Evolutionary conservation across 2,329 filamentous ascomycete genomes (phyloP), one percentile per base, ranked within the genome.

Genomic region (Pyricularia sp.): DNA sequence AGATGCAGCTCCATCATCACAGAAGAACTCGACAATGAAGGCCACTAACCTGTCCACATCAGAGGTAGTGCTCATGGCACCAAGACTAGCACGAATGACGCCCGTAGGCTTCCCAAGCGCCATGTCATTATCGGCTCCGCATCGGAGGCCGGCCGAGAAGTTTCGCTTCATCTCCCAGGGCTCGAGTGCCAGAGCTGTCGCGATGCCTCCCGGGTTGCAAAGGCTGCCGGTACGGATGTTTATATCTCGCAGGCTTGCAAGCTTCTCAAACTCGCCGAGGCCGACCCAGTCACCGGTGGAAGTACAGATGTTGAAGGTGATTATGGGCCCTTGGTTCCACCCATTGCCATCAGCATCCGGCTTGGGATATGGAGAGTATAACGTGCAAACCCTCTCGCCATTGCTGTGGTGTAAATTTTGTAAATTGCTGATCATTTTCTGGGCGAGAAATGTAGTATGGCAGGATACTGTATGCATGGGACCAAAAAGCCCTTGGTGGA

Each of bases 141-240:
- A 99, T 58, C 92, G 87, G 75, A 93, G 88, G 0, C 95, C 95
- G 2, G 90, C 87, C 0, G 91, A 92, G 74, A 95, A 97, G 76
- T 97, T 97, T 70, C 86, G 85, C 73, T 84, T 90, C 84, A 97
- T 90, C 75, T 98, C 93, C 86, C 90, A 91, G 0, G 92, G 88
- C 65, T 89, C 85, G 68, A 97, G 83, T 1, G 83, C 82, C n/a
- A 98, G 84, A 25, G 88, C 87, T 1, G 84, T 83, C 17, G 93
- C 90, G 69, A 97, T 86, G 1, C 93, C 93, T 11, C 94, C 95
- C 0, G 95, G 94, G 74, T 97, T 97, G 79, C 95, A 99, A 1
- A 97, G 83, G 0, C 93, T 91, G 5, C 95, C 95, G 0, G 93
- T 97, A 55, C 95, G 88, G 23, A 98, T 81, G 74, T 97, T 92